These are phyloP conservation scores for Pisolithus thermaeus DNA, from an alignment of 1,284 basidiomycete species.

Conservation along the genomic window DNA sequence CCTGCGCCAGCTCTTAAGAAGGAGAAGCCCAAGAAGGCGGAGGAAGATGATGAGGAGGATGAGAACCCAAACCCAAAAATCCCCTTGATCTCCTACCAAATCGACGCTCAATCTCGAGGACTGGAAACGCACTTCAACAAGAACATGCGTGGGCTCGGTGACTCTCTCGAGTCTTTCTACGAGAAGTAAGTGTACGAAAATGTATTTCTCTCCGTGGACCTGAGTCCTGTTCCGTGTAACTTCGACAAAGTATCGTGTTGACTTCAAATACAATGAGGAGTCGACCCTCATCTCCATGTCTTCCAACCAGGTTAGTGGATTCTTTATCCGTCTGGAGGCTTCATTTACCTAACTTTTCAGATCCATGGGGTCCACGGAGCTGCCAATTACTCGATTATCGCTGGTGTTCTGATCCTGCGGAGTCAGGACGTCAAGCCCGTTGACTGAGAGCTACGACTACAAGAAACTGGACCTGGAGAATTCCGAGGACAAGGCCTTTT, in stretches of 20 bases:
- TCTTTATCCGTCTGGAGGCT: constrained; percentile 95
- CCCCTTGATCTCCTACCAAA: constrained; percentile 92
- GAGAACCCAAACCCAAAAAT: constrained; percentile 85
- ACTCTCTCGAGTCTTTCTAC: constrained; percentile 86
- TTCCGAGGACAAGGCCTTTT: no score
- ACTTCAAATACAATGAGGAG: constrained; percentile 98
- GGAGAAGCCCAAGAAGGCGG: no score
- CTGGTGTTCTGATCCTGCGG: no score
- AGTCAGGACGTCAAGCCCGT: no score
- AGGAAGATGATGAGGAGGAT: no score
- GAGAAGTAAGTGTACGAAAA: constrained; percentile 55
- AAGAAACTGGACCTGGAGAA: no score
- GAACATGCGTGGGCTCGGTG: constrained; percentile 78
- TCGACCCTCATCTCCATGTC: constrained; percentile 93
- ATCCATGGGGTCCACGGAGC: constrained; percentile 87
- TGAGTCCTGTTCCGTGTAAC: constrained; percentile 42
- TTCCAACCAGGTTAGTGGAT: constrained; percentile 83
- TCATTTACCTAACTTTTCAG: constrained; percentile 95
- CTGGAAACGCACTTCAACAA: constrained; percentile 96
- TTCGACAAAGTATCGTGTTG: constrained; percentile 87
- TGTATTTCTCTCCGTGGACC: constrained; percentile 15
- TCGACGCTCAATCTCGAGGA: constrained; percentile 93
- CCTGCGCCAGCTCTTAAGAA: no score
- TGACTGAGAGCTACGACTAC: no score
- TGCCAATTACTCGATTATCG: constrained; percentile 67